Base-by-base conservation (phyloP, 345 rosid genomes). In the Turnera subulata region DNA sequence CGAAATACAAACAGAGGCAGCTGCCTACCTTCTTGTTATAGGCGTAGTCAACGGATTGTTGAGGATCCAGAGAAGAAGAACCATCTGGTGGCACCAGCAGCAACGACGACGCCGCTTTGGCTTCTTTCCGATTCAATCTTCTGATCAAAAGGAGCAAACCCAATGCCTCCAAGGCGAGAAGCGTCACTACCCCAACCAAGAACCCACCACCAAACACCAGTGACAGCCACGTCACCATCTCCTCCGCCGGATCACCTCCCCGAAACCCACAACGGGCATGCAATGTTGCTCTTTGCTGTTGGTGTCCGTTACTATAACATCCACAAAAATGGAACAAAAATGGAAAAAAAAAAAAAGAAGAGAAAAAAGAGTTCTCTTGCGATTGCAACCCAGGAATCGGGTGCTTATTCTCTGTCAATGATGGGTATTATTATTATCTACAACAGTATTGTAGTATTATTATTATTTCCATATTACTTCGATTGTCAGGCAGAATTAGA, bases 181-280 rank as follows among this genome's bases (percentile, higher is more conserved):
- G 55, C 6, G 61, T 45, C 19, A 53, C 26, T 20, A 43, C 55
- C 25, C 74, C 69, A 47, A 23, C 11, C 7, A 47, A 32, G 33
- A 63, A 51, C 15, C 74, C 74, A 33, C 45, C 55, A 32, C 35
- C 11, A 37, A 70, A 70, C 9, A 70, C 50, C 8, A 58, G 39
- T 8, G 38, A 32, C 71, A 55, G 42, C 20, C 22, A 6, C 55
- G 40, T 19, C 58, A 59, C 56, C 63, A 19, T 20, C 40, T 4
- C 18, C 40, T 4, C 18, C 19, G 5, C 29, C 40, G 10, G 17
- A 35, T 21, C 35, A 32, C 24, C 32, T 46, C 13, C n/a, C n/a
- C 35, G 8, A 29, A 29, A 29, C 4, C 35, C 35, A 29, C n/a
- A 29, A 29, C 35, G 35, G 35, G 35, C 35, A 29, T 8, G 35